These are phyloP conservation scores for Ceratobasidium papillatum DNA, from an alignment of 1,284 basidiomycete genomes.

Conservation along the genomic window DNA sequence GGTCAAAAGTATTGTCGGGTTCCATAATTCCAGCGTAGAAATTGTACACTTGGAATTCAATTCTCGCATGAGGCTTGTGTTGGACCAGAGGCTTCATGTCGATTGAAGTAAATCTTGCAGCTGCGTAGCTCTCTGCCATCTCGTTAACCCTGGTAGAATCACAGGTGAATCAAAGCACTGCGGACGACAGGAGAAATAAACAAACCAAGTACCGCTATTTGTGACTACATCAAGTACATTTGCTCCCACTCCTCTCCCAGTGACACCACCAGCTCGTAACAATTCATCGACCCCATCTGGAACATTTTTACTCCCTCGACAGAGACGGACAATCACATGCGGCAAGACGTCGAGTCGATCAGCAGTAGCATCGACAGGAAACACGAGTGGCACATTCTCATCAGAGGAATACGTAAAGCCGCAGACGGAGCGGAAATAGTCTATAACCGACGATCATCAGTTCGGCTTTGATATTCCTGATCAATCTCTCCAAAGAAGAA, in stretches of 20 bases:
- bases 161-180: too few species aligned
- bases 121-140: constrained; percentile 5
- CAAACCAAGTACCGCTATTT: constrained; percentile 16
- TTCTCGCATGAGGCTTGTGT: neutral
- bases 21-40: constrained; percentile 11
- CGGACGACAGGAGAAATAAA: neutral
- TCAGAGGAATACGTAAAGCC: constrained; percentile 4
- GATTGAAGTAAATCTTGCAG: neutral
- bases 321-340: neutral
- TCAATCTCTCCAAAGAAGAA: too few species aligned
- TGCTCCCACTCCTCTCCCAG: neutral
- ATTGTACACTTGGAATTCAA: constrained; percentile 12
- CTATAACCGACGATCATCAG: neutral
- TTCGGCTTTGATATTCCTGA: too few species aligned
- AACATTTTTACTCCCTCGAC: neutral
- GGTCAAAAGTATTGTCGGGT: constrained; percentile 12
- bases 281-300: neutral
- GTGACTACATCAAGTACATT: constrained; percentile 4
- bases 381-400: constrained; percentile 1
- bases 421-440: neutral
- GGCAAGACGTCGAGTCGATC: neutral
- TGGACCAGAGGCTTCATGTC: neutral
- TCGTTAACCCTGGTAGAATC: neutral
- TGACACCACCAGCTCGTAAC: neutral
- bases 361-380: neutral